phyloP scores from a whole-genome alignment of 148 eudicot species.

The Spergularia marina region DNA sequence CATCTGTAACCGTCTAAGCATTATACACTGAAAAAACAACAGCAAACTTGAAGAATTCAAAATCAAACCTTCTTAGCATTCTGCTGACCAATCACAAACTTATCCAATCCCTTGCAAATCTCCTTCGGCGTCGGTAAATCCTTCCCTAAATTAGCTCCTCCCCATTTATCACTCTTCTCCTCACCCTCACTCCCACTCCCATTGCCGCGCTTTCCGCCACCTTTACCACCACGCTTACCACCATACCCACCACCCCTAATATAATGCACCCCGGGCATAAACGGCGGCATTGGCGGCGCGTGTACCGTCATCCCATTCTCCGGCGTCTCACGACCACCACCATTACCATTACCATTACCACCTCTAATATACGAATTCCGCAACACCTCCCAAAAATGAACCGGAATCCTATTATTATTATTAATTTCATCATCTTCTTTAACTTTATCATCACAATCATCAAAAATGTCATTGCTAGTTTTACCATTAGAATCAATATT shows the following conservation, averaged over 20 bases:
- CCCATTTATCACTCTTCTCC: constrained; percentile 34
- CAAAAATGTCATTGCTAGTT: not conserved
- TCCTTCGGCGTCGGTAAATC: constrained; percentile 79
- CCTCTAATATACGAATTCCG: constrained; percentile 23
- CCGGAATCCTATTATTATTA: constrained; percentile 9
- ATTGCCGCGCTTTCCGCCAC: constrained; percentile 32
- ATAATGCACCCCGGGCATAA: constrained; percentile 60
- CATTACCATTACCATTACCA: not conserved
- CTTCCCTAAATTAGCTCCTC: constrained; percentile 67
- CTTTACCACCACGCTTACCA: constrained; percentile 29
- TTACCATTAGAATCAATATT: not conserved
- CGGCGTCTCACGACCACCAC: constrained; percentile 42
- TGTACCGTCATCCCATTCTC: constrained; percentile 68
- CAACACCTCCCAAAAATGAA: constrained; percentile 64
- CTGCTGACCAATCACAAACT: constrained; percentile 74
- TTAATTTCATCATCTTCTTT: constrained; percentile 3
- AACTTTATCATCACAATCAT: constrained; percentile 9
- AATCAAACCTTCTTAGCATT: constrained; percentile 66
- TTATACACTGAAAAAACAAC: not conserved
- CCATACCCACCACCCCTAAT: constrained; percentile 35
- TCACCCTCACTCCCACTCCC: constrained; percentile 7
- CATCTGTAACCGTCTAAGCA: not conserved
- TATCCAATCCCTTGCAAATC: constrained; percentile 69
- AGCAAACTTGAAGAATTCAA: not conserved
- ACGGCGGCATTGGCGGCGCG: constrained; percentile 66